Conservation (phyloP, 2,329 filamentous ascomycete genomes). For the Stachybotrys chartarum region DNA sequence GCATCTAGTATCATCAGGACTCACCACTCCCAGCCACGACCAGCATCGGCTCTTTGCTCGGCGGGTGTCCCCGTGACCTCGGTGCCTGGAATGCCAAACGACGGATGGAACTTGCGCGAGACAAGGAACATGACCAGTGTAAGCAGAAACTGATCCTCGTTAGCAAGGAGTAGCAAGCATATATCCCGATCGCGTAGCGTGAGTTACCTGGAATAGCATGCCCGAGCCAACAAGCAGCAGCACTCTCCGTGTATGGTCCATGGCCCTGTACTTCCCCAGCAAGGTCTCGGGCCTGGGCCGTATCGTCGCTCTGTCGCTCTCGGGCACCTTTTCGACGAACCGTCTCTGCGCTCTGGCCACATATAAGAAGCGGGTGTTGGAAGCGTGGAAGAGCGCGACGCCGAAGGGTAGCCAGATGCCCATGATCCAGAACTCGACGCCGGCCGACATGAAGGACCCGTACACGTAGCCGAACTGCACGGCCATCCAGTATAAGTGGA, state of each 20-base stretch:
- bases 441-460: conserved; percentile 33
- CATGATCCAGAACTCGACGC: conserved; percentile 59
- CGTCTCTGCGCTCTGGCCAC: conserved; percentile 43
- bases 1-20: background rate
- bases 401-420: conserved; percentile 55
- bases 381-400: conserved; percentile 58
- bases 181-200: background rate
- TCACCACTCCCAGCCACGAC: conserved; percentile 59
- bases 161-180: background rate
- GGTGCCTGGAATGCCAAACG: conserved; percentile 53
- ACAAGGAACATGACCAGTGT: conserved; percentile 53
- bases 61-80: conserved; percentile 50
- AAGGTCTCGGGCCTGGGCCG: conserved; percentile 8
- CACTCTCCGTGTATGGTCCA: conserved; percentile 36
- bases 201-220: conserved; percentile 45
- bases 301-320: background rate
- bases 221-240: conserved; percentile 43
- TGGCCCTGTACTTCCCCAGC: conserved; percentile 19
- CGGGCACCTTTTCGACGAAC: conserved; percentile 9
- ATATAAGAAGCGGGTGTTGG: conserved; percentile 52
- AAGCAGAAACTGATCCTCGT: conserved; percentile 40
- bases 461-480: conserved; percentile 29
- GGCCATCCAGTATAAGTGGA: conserved; percentile 33
- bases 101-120: conserved; percentile 57
- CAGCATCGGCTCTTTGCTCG: conserved; percentile 37